These are phyloP conservation scores for Teratosphaeriaceae sp. DNA, from an alignment of 2,329 filamentous ascomycete genomes.

Conservation along the genomic window DNA sequence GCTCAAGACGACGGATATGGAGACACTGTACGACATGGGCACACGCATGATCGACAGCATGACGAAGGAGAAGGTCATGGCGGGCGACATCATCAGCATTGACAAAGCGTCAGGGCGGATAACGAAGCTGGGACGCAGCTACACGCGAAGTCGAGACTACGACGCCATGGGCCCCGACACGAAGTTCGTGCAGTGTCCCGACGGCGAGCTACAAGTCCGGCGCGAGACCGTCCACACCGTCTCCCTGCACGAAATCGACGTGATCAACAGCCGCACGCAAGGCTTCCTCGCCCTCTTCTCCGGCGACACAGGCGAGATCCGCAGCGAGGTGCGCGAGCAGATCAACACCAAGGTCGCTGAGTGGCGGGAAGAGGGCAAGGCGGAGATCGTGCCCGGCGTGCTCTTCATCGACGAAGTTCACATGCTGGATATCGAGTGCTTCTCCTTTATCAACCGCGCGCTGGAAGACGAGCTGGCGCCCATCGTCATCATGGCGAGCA, in stretches of 20 bases:
- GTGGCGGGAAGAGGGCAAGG: constrained; percentile 99
- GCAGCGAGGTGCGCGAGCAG: constrained; percentile 94
- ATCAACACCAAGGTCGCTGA: constrained; percentile 99
- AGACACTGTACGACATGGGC: constrained; percentile 98
- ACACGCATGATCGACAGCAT: constrained; percentile 99
- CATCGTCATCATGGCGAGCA: constrained; percentile 99
- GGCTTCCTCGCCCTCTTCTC: constrained; percentile 96
- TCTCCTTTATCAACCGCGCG: constrained; percentile 96
- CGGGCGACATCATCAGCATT: constrained; percentile 95
- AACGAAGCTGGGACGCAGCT: constrained; percentile 91
- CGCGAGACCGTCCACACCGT: constrained; percentile 97
- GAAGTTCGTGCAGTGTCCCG: constrained; percentile 95
- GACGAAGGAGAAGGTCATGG: constrained; percentile 99
- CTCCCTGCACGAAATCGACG: constrained; percentile 94
- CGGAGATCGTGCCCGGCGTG: constrained; percentile 93
- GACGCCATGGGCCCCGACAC: constrained; percentile 98
- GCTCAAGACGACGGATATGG: constrained; percentile 99
- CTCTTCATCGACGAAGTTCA: constrained; percentile 99
- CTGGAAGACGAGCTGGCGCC: constrained; percentile 91
- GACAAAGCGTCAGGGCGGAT: constrained; percentile 99
- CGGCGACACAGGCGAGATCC: constrained; percentile 94
- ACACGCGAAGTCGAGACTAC: constrained; percentile 92
- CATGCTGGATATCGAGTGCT: constrained; percentile 99
- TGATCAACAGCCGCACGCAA: constrained; percentile 98
- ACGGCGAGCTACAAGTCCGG: constrained; percentile 94